Evolutionary conservation across 331 rosid genomes (phyloP), one percentile per base, ranked within the genome.

Genomic region (Saraca asoca): DNA sequence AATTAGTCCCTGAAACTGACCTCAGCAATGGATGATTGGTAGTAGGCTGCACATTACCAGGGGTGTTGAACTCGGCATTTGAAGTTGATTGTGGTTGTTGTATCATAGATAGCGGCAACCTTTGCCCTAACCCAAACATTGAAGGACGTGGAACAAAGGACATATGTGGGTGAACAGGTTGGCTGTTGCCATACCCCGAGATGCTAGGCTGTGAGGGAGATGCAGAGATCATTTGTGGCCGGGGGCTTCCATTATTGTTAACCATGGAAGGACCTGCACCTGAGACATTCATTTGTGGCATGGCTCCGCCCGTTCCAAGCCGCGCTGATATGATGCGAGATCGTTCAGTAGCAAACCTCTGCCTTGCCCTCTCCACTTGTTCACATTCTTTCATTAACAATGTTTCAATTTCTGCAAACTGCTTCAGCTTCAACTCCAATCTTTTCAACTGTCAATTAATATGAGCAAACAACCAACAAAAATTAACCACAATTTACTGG

Each of bases 341-440:
- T 55, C 97, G 89, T 52, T 90, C 97, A 14, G 84, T 82, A 13
- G 71, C 83, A 80, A 81, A 65, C 74, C 99, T 86, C 78, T 90
- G 95, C 75, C 91, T 83, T 18, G 92, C 61, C 83, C 87, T 88
- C 79, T 90, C 99, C 68, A 90, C 83, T 82, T 90, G 96, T 63
- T 94, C 99, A 0, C 97, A 90, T 79, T 94, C 99, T 75, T 94
- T 94, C 97, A 90, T 88, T 76, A 94, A 80, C 44, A 86, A 81
- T 12, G 99, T 90, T 80, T 94, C 99, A 68, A 94, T 85, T 82
- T 91, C 97, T 15, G 94, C 97, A 72, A 91, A 91, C 70, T 91
- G 97, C 82, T 91, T 88, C 75, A 91, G 80, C 87, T 91, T 91
- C 88, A 91, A 70, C 73, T 91, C 96, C 81, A 91, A 62, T 81